Evolutionary conservation across 2,329 filamentous ascomycete genomes (phyloP).

Genomic region (Dryadomyces quercivorus): DNA sequence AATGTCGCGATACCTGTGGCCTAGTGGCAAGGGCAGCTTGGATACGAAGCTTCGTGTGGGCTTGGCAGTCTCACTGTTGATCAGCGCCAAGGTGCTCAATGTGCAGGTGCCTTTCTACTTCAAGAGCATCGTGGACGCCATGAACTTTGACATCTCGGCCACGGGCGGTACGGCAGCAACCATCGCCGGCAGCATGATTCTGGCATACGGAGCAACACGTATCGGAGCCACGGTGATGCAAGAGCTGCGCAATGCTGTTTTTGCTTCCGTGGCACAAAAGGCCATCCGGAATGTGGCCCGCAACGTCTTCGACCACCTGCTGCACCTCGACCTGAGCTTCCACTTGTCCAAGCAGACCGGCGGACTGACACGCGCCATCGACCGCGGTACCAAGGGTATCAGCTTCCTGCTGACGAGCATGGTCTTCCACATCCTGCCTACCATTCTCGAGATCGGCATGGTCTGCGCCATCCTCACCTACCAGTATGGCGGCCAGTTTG

Average conservation of each 20-base stretch:
- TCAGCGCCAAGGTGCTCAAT: conserved; percentile 90
- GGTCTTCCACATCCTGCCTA: conserved; percentile 95
- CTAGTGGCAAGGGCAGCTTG: conserved; percentile 77
- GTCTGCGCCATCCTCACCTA: conserved; percentile 95
- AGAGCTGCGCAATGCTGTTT: conserved; percentile 89
- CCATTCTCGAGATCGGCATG: conserved; percentile 83
- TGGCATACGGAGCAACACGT: conserved; percentile 82
- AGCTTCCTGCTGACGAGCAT: conserved; percentile 95
- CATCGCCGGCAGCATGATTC: conserved; percentile 81
- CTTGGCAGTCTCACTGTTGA: conserved; percentile 67
- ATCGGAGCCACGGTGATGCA: conserved; percentile 85
- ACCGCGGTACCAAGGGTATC: conserved; percentile 95
- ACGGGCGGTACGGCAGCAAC: conserved; percentile 81
- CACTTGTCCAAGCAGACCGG: conserved; percentile 92
- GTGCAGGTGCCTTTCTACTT: conserved; percentile 99
- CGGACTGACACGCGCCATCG: conserved; percentile 84
- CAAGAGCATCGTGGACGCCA: conserved; percentile 92
- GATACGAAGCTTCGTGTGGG: conserved; percentile 76
- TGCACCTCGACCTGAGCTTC: conserved; percentile 84
- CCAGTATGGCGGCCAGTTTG: conserved; percentile 87
- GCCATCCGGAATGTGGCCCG: conserved; percentile 83
- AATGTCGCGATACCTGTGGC: conserved; percentile 94
- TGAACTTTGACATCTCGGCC: conserved; percentile 75
- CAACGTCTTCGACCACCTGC: conserved; percentile 83
- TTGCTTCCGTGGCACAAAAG: conserved; percentile 93